phyloP scores from a whole-genome alignment of 83 land plant species.

The Larix sibirica region DNA sequence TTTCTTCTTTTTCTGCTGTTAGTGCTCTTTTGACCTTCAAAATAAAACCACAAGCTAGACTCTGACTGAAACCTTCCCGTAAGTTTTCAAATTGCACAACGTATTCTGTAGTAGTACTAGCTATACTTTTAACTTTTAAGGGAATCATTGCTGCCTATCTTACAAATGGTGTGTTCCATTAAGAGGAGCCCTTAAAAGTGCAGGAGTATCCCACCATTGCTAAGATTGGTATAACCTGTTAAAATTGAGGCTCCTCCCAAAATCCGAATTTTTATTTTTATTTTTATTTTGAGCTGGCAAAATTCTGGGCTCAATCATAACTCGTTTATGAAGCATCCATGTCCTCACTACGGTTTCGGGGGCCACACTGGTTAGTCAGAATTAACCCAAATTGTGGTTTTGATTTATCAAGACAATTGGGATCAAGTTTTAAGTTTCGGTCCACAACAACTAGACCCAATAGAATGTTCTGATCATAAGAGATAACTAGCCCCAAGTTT shows the following conservation, averaged over 20 bases:
- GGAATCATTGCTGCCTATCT: not conserved
- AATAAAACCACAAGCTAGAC: not conserved
- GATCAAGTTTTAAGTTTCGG: not conserved
- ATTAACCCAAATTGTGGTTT: not conserved
- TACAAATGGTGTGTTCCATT: not conserved
- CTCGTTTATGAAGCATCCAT: too few relatives aligned
- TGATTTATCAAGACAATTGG: not conserved
- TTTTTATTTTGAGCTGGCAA: too few relatives aligned
- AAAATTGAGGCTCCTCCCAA: not conserved
- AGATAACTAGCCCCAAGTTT: not conserved
- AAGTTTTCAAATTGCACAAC: not conserved
- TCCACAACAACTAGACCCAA: not conserved
- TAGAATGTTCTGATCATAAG: not conserved
- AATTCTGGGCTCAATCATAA: too few relatives aligned
- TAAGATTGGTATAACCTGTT: not conserved
- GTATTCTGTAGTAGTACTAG: not conserved
- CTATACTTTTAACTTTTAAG: not conserved
- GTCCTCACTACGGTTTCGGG: too few relatives aligned
- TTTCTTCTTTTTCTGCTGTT: too few relatives aligned
- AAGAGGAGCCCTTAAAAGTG: not conserved
- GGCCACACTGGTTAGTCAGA: not conserved
- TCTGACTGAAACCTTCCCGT: not conserved
- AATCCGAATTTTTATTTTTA: too few relatives aligned
- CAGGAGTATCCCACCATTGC: not conserved
- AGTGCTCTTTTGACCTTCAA: not conserved